These are phyloP conservation scores for Priceomyces medius DNA, from an alignment of 805 yeast genomes.

Conservation along the genomic window DNA sequence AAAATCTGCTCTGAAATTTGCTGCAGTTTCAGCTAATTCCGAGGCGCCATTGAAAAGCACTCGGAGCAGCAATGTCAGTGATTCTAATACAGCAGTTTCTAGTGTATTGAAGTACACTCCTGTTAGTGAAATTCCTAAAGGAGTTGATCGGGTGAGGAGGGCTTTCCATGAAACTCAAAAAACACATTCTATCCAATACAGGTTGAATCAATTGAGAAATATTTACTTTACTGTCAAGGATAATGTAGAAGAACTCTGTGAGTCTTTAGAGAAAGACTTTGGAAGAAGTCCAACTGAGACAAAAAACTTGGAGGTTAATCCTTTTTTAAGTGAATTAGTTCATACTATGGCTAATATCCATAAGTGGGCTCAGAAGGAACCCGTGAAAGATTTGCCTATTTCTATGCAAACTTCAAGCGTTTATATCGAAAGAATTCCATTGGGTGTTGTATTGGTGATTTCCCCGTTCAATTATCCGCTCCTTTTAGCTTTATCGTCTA, in stretches of 20 bases:
- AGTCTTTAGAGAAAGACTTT: slow-evolving; percentile 66
- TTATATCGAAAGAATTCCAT: slow-evolving; percentile 38
- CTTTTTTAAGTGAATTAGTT: slow-evolving; percentile 53
- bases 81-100: neutral
- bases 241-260: slow-evolving; percentile 50
- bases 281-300: slow-evolving; percentile 66
- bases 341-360: slow-evolving; percentile 59
- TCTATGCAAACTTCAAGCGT: slow-evolving; percentile 28
- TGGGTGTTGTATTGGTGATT: slow-evolving; percentile 71
- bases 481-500: slow-evolving; percentile 58
- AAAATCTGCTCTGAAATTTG: too few relatives aligned
- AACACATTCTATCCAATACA: slow-evolving; percentile 50
- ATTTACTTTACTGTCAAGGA: slow-evolving; percentile 64
- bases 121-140: slow-evolving; percentile 45
- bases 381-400: slow-evolving; percentile 37
- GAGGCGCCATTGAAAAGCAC: too few relatives aligned
- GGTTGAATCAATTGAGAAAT: slow-evolving; percentile 65
- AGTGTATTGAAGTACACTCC: slow-evolving; percentile 43
- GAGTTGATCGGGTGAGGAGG: slow-evolving; percentile 41
- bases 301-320: slow-evolving; percentile 53
- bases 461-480: slow-evolving; percentile 84
- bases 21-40: too few relatives aligned
- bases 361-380: slow-evolving; percentile 58
- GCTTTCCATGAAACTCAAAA: slow-evolving; percentile 47
- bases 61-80: neutral